Evolutionary conservation across 2,329 filamentous ascomycete species (phyloP).

Genomic region (Penicillium griseofulvum): DNA sequence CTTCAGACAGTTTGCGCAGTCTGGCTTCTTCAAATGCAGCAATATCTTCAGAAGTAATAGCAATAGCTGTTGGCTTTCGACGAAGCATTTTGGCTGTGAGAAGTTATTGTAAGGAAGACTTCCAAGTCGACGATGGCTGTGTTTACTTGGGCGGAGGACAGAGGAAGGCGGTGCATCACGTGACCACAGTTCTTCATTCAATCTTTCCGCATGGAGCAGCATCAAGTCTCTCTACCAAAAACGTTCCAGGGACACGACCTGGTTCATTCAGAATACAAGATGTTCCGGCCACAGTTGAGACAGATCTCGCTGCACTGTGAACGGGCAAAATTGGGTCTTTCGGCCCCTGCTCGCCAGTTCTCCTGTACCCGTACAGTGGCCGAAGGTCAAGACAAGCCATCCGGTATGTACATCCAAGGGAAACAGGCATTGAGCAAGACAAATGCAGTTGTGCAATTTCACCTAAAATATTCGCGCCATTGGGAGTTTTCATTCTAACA

Average conservation of each 20-base stretch:
- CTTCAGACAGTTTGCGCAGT: conserved; percentile 29
- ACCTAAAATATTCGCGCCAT: not conserved
- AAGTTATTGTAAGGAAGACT: not conserved
- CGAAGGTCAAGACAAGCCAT: conserved; percentile 15
- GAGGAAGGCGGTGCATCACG: conserved; percentile 11
- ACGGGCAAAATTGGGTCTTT: conserved; percentile 12
- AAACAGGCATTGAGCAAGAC: not conserved
- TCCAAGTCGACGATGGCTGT: not conserved
- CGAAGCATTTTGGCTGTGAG: conserved; percentile 44
- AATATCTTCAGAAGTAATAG: conserved; percentile 50
- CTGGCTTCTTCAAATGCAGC: conserved; percentile 47
- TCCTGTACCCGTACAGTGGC: conserved; percentile 22
- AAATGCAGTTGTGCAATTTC: not conserved
- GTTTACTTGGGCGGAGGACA: not conserved
- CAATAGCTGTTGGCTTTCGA: conserved; percentile 52
- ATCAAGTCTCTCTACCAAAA: not conserved
- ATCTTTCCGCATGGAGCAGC: conserved; percentile 3
- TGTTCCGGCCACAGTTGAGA: conserved; percentile 30
- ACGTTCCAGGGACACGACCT: conserved; percentile 2
- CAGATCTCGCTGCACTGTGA: conserved; percentile 17
- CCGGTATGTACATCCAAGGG: conserved; percentile 24
- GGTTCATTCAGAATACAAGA: conserved; percentile 13
- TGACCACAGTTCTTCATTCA: conserved; percentile 8
- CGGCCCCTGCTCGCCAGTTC: conserved; percentile 25
- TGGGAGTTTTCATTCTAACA: not conserved